Evolutionary conservation across 2,329 filamentous ascomycete species (phyloP).

Genomic region (Aspergillus luchuensis): DNA sequence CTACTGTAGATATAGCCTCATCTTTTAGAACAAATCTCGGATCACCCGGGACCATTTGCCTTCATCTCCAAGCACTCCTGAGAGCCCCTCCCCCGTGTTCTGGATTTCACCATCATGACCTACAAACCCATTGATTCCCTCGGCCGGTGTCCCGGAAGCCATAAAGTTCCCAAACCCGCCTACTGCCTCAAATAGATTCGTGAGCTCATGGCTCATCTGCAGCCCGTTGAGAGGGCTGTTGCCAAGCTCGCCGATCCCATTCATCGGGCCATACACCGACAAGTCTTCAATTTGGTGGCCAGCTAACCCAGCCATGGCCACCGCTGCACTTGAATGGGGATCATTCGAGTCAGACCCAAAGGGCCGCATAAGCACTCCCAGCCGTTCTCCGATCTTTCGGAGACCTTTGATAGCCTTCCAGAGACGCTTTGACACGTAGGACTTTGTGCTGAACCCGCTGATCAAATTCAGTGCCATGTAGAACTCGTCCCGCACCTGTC

Average conservation of each 20-base stretch:
- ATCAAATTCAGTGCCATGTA: conserved; percentile 68
- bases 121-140: conserved; percentile 44
- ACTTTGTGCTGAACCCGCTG: conserved; percentile 62
- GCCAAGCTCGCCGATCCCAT: conserved; percentile 45
- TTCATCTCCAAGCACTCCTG: conserved; percentile 55
- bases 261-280: conserved; percentile 49
- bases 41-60: conserved; percentile 63
- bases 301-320: conserved; percentile 67
- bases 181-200: conserved; percentile 64
- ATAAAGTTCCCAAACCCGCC: conserved; percentile 54
- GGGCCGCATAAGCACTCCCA: conserved; percentile 54
- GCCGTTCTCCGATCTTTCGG: conserved; percentile 64
- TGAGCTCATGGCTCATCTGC: conserved; percentile 63
- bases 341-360: conserved; percentile 50
- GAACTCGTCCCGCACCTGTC: conserved; percentile 65
- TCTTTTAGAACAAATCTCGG: conserved; percentile 57
- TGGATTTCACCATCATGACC: conserved; percentile 40
- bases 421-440: conserved; percentile 62
- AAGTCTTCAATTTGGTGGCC: conserved; percentile 63
- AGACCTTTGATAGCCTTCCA: conserved; percentile 66
- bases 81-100: conserved; percentile 47
- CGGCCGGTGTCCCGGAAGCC: conserved; percentile 33
- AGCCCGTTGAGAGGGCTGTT: conserved; percentile 61
- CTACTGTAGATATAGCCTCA: not conserved
- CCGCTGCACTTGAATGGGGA: conserved; percentile 62